Evolutionary conservation across 768 basidiomycete genomes (phyloP).

Genomic region (Strobilomyces echinocephalus): DNA sequence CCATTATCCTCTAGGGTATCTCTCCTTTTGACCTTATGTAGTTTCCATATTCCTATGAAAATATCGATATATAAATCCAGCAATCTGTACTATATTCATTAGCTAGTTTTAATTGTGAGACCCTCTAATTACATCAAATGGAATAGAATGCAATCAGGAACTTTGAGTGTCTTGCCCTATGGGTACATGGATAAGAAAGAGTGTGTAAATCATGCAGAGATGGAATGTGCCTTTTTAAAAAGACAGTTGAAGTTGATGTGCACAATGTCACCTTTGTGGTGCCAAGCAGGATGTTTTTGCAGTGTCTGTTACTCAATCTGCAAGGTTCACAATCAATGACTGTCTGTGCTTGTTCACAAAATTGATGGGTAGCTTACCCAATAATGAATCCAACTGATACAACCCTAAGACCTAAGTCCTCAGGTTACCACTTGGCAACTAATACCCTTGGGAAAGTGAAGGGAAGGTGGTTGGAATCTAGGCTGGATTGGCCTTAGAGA

Average conservation of each 20-base stretch:
- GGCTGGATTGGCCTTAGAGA: no score
- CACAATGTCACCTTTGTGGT: constrained; percentile 80
- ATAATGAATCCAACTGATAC: constrained; percentile 95
- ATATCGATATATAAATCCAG: no score
- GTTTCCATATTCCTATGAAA: no score
- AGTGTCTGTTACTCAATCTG: constrained; percentile 96
- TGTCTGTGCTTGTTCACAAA: background rate
- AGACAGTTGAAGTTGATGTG: constrained; percentile 98
- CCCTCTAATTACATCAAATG: constrained; percentile 87
- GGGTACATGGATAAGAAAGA: background rate
- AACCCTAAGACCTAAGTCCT: no score
- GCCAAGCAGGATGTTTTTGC: constrained; percentile 95
- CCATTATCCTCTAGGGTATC: no score
- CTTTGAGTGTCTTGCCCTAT: constrained; percentile 77
- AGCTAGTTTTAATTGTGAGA: no score
- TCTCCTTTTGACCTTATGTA: no score
- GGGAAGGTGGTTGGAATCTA: no score
- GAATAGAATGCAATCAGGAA: constrained; percentile 91
- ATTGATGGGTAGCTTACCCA: constrained; percentile 48
- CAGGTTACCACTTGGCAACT: no score
- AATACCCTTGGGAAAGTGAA: no score
- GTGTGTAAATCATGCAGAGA: background rate
- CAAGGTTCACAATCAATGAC: background rate
- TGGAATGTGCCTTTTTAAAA: constrained; percentile 77
- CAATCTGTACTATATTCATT: no score